These are phyloP conservation scores for Phialophora verrucosa DNA, from an alignment of 2,329 filamentous ascomycete genomes.

Conservation along the genomic window DNA sequence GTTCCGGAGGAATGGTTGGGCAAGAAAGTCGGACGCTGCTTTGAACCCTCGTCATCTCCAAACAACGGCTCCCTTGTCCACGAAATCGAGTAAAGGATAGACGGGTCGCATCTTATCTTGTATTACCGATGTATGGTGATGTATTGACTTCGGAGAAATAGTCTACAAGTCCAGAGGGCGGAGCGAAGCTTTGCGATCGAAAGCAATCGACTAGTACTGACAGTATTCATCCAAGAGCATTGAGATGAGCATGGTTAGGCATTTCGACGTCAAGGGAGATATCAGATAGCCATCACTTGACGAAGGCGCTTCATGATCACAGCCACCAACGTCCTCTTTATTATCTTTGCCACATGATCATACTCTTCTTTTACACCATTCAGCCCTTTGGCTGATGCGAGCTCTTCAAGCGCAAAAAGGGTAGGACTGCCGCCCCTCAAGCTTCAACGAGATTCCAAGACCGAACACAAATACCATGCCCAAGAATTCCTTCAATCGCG, in stretches of 20 bases:
- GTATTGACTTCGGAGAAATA: not conserved
- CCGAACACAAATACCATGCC: not conserved
- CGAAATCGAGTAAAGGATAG: constrained; percentile 34
- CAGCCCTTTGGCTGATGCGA: not conserved
- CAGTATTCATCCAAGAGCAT: not conserved
- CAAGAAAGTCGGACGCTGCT: constrained; percentile 49
- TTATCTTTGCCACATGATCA: not conserved
- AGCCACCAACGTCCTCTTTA: not conserved
- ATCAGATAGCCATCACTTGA: not conserved
- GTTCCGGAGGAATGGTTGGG: constrained; percentile 58
- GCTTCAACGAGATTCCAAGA: not conserved
- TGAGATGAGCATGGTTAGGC: not conserved
- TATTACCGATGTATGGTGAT: constrained; percentile 15
- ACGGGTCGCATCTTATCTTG: not conserved
- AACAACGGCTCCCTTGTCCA: constrained; percentile 34
- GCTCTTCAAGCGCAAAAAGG: not conserved
- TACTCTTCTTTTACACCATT: not conserved
- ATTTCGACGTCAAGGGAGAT: not conserved
- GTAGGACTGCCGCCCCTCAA: not conserved
- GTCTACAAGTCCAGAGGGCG: not conserved
- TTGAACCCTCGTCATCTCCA: constrained; percentile 39
- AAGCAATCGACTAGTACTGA: not conserved
- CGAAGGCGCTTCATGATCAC: not conserved
- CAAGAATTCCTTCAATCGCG: not conserved
- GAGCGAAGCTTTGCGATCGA: not conserved